Percentiles rank a stretch among this genome's conserved stretches.
Conservation (phyloP, 2,329 filamentous ascomycete species). For the Coniochaeta ligniaria region DNA sequence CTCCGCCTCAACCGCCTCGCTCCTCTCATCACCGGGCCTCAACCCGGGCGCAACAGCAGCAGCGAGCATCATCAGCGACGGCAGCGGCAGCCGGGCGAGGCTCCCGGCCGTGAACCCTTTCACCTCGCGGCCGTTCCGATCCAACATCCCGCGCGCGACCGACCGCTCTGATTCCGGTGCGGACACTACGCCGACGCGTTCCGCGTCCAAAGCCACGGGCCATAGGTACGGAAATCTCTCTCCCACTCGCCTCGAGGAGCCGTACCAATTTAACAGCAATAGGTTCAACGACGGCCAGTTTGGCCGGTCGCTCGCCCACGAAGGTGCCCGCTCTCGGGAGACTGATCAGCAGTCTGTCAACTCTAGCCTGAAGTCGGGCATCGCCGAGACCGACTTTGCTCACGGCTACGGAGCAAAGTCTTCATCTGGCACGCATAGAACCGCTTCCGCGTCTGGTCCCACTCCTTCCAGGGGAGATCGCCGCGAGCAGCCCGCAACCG, state of each 20-base stretch:
- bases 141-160: background rate
- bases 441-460: background rate
- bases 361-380: background rate
- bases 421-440: background rate
- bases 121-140: background rate
- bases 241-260: background rate
- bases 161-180: background rate
- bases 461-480: background rate
- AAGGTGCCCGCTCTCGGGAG: background rate
- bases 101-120: background rate
- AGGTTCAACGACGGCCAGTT: background rate
- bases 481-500: background rate
- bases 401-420: background rate
- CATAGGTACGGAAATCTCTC: background rate
- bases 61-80: background rate
- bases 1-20: background rate
- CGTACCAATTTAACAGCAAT: background rate
- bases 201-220: background rate
- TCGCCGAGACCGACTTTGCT: background rate
- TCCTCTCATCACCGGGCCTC: background rate
- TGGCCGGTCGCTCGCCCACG: background rate
- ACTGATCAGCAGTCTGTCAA: background rate
- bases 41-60: background rate
- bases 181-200: background rate
- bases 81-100: background rate